Base-by-base conservation (phyloP, 2,329 filamentous ascomycete species). In the Alternaria arborescens region DNA sequence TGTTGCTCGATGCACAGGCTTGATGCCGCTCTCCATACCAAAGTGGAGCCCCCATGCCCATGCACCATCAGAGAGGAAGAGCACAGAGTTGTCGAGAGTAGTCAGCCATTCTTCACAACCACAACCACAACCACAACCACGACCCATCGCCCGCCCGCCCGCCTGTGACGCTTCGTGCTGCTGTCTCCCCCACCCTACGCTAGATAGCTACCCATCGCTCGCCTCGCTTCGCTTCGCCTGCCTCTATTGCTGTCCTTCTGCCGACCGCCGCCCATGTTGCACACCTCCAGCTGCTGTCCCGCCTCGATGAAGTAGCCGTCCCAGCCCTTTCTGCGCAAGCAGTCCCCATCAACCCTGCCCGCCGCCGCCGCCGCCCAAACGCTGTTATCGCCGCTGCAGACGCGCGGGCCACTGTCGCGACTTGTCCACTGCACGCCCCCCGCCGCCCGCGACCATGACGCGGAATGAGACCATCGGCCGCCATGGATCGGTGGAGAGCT, bases 401-500 rank as follows among this genome's bases (percentile, higher is more conserved):
- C 43, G 64, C 62, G 60, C 67, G 55, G 57, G 61, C 66, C 62
- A 66, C 61, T 63, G 66, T 63, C 61, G 65, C 67, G 61, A 58
- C 60, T 51, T 52, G 40, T 20, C 36, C 34, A 36, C 59, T 26
- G 59, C 62, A 55, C 58, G 46, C 60, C 61, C 32, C 65, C 65
- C 58, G 12, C 46, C 14, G 42, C 42, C 60, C 65, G 66, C 52
- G 66, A 72, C 52, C 51, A 91, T 92, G 89, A 87, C 88, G 80
- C 87, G 85, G 80, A 86, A 89, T 82, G 88, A 91, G 77, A 81
- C 82, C 72, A 80, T 80, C 72, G 83, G 84, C 80, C 89, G 88
- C 80, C 86, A 89, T 84, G 88, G 85, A 82, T 89, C 88, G 66
- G 81, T 85, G 67, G 87, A 87, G 80, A 88, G 86, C 83, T 86